Percentiles rank a stretch among this genome's conserved stretches.
phyloP scores from a whole-genome alignment of 257 asterid genomes.

The Schizonepeta tenuifolia region DNA sequence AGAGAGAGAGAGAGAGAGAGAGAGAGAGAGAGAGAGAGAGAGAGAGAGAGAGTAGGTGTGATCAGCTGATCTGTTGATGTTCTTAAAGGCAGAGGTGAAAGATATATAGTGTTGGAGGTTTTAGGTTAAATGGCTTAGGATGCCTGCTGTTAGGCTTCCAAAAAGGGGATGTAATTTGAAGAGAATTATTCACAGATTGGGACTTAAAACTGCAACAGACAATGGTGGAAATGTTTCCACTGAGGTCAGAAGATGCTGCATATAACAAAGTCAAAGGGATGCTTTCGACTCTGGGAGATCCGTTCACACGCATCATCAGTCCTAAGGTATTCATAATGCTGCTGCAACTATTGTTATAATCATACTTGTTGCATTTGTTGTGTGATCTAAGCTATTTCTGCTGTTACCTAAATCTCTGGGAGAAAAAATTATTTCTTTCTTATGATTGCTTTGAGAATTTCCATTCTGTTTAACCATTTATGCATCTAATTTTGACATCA shows the following conservation, averaged over 20 bases:
- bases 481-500: background rate
- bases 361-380: background rate
- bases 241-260: conserved; percentile 94
- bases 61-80: background rate
- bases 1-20: background rate
- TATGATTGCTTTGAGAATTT: background rate
- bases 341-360: background rate
- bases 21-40: background rate
- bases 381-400: background rate
- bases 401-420: background rate
- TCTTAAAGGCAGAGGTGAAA: background rate
- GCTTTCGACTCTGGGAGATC: conserved; percentile 97
- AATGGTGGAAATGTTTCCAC: conserved; percentile 88
- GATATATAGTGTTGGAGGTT: background rate
- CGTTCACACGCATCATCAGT: conserved; percentile 87
- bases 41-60: background rate
- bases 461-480: background rate
- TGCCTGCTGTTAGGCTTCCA: background rate
- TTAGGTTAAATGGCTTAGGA: background rate
- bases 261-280: conserved; percentile 85
- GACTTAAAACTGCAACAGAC: conserved; percentile 91
- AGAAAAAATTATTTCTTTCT: background rate
- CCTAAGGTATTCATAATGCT: conserved; percentile 64
- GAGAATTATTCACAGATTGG: conserved; percentile 65
- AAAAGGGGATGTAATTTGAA: conserved; percentile 10